phyloP scores from a whole-genome alignment of 176 grass and related monocot species.

The Aegilops tauschii region DNA sequence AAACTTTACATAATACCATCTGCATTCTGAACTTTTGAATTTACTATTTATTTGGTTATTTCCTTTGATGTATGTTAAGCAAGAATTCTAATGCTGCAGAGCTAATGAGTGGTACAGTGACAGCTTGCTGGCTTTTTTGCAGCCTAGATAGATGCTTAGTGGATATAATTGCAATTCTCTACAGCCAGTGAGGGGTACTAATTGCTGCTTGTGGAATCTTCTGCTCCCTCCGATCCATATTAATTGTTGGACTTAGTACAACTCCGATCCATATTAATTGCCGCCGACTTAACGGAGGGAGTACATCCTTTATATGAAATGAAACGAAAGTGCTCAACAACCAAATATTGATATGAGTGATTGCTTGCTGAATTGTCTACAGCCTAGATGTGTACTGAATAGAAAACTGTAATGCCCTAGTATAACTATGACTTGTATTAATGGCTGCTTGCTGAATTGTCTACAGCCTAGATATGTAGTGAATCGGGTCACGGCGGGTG shows the following conservation, averaged over 20 bases:
- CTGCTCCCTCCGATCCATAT: too few relatives aligned
- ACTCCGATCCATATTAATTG: too few relatives aligned
- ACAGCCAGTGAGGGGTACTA: neutral
- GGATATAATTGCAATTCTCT: conserved; percentile 16
- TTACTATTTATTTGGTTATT: neutral
- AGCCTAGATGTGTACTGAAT: conserved; percentile 78
- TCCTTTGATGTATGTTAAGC: neutral
- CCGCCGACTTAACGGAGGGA: too few relatives aligned
- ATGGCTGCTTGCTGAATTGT: conserved; percentile 2
- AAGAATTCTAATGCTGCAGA: neutral
- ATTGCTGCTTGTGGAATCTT: neutral
- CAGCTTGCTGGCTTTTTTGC: neutral
- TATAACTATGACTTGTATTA: neutral
- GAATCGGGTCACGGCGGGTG: conserved; percentile 84
- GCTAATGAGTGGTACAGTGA: neutral
- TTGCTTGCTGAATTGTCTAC: conserved; percentile 6
- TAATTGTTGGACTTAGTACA: too few relatives aligned
- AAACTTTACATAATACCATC: neutral
- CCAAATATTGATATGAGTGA: neutral
- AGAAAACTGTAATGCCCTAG: conserved; percentile 17
- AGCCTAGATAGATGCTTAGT: conserved; percentile 78
- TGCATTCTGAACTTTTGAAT: neutral
- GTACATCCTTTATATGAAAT: conserved; percentile 71
- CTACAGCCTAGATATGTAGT: conserved; percentile 87
- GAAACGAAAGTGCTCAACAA: conserved; percentile 44